Percentiles rank a stretch among this genome's conserved stretches.
phyloP scores from a whole-genome alignment of 78 protist genomes.

The Dictyostelium firmibasis region DNA sequence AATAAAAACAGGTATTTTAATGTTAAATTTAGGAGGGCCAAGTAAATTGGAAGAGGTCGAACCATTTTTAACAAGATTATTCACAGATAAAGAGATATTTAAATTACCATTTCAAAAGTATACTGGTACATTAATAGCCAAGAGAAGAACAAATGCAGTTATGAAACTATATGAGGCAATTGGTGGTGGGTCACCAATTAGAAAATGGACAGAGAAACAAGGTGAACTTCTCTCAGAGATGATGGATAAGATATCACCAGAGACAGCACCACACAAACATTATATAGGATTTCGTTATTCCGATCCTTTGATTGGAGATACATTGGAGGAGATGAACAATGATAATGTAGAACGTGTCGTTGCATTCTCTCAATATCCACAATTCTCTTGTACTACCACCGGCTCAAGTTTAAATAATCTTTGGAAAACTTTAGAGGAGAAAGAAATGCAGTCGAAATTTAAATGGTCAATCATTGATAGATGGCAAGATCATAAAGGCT shows the following conservation, averaged over 20 bases:
- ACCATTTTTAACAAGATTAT: constrained; percentile 86
- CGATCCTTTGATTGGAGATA: constrained; percentile 85
- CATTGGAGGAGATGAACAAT: constrained; percentile 78
- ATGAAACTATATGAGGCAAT: constrained; percentile 80
- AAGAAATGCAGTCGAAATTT: constrained; percentile 4
- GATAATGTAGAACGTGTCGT: constrained; percentile 87
- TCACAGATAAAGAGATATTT: constrained; percentile 84
- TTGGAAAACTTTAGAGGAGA: constrained; percentile 60
- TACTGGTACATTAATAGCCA: constrained; percentile 76
- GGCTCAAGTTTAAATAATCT: constrained; percentile 87
- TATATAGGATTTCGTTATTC: constrained; percentile 92
- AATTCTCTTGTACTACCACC: constrained; percentile 90
- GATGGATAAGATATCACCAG: constrained; percentile 82
- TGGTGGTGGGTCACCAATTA: constrained; percentile 94
- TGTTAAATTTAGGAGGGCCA: constrained; percentile 95
- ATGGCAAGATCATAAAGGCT: constrained; percentile 79
- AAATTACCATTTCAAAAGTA: constrained; percentile 79
- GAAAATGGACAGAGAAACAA: constrained; percentile 86
- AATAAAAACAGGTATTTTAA: constrained; percentile 88
- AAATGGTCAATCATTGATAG: constrained; percentile 88
- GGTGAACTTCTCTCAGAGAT: constrained; percentile 56
- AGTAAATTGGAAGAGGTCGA: constrained; percentile 82
- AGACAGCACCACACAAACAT: constrained; percentile 90
- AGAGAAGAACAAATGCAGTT: constrained; percentile 82
- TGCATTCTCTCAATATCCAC: constrained; percentile 94